Percentiles rank a stretch among this genome's conserved stretches.
Evolutionary conservation across 2,329 filamentous ascomycete species (phyloP).

Genomic region (Clarireedia monteithiana): DNA sequence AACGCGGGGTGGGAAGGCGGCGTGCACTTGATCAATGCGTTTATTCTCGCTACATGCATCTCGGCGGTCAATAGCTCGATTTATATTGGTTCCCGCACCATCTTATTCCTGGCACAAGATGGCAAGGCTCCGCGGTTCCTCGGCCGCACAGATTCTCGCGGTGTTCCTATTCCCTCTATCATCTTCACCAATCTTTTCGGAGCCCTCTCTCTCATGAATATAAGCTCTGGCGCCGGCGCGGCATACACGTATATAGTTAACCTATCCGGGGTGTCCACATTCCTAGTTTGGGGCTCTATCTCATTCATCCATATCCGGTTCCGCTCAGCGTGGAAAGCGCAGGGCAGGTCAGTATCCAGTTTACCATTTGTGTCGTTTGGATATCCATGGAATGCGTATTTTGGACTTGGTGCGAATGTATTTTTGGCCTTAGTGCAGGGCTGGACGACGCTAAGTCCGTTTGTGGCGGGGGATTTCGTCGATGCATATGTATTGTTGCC

Average conservation of each 20-base stretch:
- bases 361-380: constrained; percentile 47
- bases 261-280: constrained; percentile 61
- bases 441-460: constrained; percentile 52
- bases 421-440: constrained; percentile 55
- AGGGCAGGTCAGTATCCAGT: constrained; percentile 46
- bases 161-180: constrained; percentile 53
- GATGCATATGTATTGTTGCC: constrained; percentile 56
- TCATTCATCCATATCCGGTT: constrained; percentile 66
- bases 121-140: constrained; percentile 64
- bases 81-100: constrained; percentile 67
- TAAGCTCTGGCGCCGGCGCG: constrained; percentile 56
- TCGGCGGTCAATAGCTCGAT: constrained; percentile 68
- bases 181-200: constrained; percentile 64
- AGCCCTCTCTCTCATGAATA: constrained; percentile 67
- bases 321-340: constrained; percentile 51
- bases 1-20: constrained; percentile 67
- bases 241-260: constrained; percentile 66
- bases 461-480: constrained; percentile 50
- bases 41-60: constrained; percentile 66
- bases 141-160: constrained; percentile 57
- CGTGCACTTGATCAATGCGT: constrained; percentile 70
- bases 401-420: constrained; percentile 48
- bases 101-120: constrained; percentile 69
- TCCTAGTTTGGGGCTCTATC: constrained; percentile 65
- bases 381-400: constrained; percentile 53